Percentiles rank a stretch among this genome's conserved stretches.
Evolutionary conservation across 148 eudicot species (phyloP).

Genomic region (Amaranthus hypochondriacus): DNA sequence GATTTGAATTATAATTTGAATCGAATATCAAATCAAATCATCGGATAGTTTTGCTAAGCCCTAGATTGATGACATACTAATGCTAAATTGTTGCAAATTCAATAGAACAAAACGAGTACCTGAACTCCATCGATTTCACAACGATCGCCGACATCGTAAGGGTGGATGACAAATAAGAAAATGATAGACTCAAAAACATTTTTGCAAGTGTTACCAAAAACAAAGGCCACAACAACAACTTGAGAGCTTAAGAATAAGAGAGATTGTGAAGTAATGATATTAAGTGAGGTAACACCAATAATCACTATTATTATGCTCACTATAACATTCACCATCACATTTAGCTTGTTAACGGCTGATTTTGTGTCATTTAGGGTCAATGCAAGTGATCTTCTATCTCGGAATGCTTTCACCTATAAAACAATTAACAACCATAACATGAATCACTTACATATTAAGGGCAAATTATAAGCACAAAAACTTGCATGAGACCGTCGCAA

Average conservation of each 20-base stretch:
- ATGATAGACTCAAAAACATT: conserved; percentile 71
- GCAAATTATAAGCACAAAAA: neutral
- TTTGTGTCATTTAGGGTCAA: conserved; percentile 74
- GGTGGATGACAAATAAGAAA: conserved; percentile 75
- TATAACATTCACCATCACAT: conserved; percentile 57
- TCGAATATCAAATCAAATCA: too few species aligned
- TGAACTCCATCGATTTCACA: conserved; percentile 74
- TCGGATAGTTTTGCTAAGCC: too few species aligned
- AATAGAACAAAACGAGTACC: conserved; percentile 28
- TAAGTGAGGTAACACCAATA: conserved; percentile 39
- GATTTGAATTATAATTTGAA: too few species aligned
- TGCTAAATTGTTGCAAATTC: too few species aligned
- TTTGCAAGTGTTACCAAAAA: conserved; percentile 83
- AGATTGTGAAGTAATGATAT: conserved; percentile 43
- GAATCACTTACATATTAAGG: neutral
- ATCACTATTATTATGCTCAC: conserved; percentile 42
- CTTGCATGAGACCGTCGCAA: too few species aligned
- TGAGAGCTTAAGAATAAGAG: conserved; percentile 64
- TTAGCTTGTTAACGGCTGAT: conserved; percentile 78
- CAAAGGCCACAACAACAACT: conserved; percentile 62
- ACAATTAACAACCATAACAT: neutral
- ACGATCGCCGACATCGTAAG: conserved; percentile 82
- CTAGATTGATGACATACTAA: too few species aligned
- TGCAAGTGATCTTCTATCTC: conserved; percentile 74
- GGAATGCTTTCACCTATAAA: conserved; percentile 59